Base-by-base conservation (phyloP, 352 stramenopile species). In the Phytophthora litchii region DNA sequence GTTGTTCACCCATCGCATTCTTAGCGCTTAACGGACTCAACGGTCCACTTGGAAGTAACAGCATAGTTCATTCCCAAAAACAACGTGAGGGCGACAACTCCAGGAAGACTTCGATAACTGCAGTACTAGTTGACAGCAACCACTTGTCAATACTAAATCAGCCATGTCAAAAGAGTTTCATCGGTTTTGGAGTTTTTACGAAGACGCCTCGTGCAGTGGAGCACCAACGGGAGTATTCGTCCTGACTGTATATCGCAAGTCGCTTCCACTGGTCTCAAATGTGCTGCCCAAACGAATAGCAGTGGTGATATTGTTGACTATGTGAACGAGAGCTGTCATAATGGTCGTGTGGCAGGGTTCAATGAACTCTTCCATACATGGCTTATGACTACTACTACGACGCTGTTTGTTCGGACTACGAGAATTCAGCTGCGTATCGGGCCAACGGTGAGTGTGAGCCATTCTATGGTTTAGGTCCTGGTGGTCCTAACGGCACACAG, bases 161-260 rank as follows among this genome's bases (percentile, higher is more conserved):
- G n/a, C n/a, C n/a, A 27, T 27, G 23, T 5, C 23, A 27, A 5
- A 27, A 5, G 23, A 27, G 23, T 5, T 44, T 9, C 31, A 50
- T 50, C 40, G 29, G 17, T 59, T 59, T 38, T 60, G 41, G 53
- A 60, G 41, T 53, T 40, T 53, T 6, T 53, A 53, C 41, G 34
- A 53, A 9, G 42, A 59, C 13, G 14, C 32, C 7, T 44, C 38
- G 8, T 59, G 40, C 41, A 36, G 19, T 47, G 51, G 29, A 19
- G 40, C 19, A 5, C 51, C 51, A n/a, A 50, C 40, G 3, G 51
- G 51, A 2, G 38, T 59, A 17, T 59, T 27, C 20, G 27, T 38
- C 25, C 20, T 21, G 29, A 34, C 34, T 25, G 32, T 45, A 10
- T 17, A n/a, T 9, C 32, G 1, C 40, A 54, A 44, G 20, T 54